These are phyloP conservation scores for Pleodorina starrii DNA, from an alignment of 139 green algal species.

Conservation along the genomic window DNA sequence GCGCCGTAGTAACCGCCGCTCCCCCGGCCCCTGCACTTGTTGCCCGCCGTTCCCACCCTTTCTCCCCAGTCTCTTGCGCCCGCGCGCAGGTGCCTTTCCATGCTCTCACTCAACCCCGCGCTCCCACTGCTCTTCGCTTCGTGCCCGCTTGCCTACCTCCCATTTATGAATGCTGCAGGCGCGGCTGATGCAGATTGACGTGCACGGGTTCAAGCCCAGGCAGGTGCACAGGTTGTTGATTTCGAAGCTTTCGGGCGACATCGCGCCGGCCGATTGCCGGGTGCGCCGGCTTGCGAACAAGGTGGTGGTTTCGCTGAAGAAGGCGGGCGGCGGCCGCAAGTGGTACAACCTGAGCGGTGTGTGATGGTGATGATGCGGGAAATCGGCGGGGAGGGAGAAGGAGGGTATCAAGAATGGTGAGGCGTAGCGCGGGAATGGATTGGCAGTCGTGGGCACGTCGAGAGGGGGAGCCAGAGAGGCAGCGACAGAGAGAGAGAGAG, in stretches of 20 bases:
- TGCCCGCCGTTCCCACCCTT: too few species aligned
- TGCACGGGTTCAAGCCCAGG: not conserved
- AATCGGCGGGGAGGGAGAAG: too few species aligned
- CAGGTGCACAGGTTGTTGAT: not conserved
- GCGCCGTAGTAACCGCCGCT: too few species aligned
- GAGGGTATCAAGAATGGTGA: too few species aligned
- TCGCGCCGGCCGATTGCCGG: not conserved
- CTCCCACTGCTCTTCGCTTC: not conserved
- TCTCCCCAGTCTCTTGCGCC: not conserved
- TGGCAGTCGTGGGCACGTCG: too few species aligned
- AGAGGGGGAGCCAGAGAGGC: too few species aligned
- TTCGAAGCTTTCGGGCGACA: not conserved
- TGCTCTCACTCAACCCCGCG: not conserved
- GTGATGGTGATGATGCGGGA: too few species aligned
- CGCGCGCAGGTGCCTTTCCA: not conserved
- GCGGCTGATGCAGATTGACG: conserved; percentile 10
- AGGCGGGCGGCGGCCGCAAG: not conserved
- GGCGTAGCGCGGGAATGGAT: too few species aligned
- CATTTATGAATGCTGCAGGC: not conserved
- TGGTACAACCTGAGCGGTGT: not conserved
- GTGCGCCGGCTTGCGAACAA: conserved; percentile 17
- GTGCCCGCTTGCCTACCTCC: not conserved
- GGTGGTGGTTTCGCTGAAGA: conserved; percentile 25
- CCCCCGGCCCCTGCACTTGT: too few species aligned
- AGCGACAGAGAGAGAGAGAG: too few species aligned